These are phyloP conservation scores for Septoria petroselini DNA, from an alignment of 2,329 filamentous ascomycete genomes.

Conservation along the genomic window DNA sequence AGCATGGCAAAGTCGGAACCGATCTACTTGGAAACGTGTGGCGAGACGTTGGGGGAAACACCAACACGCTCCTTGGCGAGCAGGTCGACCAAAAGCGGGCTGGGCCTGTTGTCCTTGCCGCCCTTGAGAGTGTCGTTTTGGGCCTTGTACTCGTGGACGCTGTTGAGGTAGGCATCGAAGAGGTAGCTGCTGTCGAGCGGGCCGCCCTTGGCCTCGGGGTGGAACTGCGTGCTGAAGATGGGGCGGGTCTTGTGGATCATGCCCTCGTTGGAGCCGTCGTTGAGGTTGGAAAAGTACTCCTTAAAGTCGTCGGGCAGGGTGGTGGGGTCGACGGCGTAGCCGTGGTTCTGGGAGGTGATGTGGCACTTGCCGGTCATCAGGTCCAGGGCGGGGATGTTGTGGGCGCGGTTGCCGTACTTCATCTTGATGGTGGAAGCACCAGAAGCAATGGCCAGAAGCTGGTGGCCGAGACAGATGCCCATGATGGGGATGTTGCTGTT, in stretches of 20 bases:
- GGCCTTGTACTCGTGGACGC: slow-evolving; percentile 84
- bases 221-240: slow-evolving; percentile 98
- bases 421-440: slow-evolving; percentile 92
- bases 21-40: neutral
- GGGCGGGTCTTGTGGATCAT: slow-evolving; percentile 95
- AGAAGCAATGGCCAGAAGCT: slow-evolving; percentile 84
- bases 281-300: slow-evolving; percentile 98
- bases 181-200: slow-evolving; percentile 94
- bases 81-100: slow-evolving; percentile 82
- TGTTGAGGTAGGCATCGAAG: slow-evolving; percentile 94
- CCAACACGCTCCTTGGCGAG: slow-evolving; percentile 92
- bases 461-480: slow-evolving; percentile 96
- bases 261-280: slow-evolving; percentile 95
- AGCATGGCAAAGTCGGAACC: neutral
- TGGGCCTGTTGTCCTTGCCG: slow-evolving; percentile 80
- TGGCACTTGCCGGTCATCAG: slow-evolving; percentile 95
- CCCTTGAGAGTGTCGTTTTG: slow-evolving; percentile 67
- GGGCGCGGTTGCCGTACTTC: slow-evolving; percentile 98
- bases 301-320: slow-evolving; percentile 85
- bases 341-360: slow-evolving; percentile 98
- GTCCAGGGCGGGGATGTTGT: slow-evolving; percentile 96
- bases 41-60: slow-evolving; percentile 51
- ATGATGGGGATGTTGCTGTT: slow-evolving; percentile 88
- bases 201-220: slow-evolving; percentile 95
- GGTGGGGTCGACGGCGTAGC: slow-evolving; percentile 85